A percentile compares a stretch with the other conserved stretches of the same genome.
phyloP scores from a whole-genome alignment of 2,329 filamentous ascomycete species.

The Aspergillus transmontanensis region DNA sequence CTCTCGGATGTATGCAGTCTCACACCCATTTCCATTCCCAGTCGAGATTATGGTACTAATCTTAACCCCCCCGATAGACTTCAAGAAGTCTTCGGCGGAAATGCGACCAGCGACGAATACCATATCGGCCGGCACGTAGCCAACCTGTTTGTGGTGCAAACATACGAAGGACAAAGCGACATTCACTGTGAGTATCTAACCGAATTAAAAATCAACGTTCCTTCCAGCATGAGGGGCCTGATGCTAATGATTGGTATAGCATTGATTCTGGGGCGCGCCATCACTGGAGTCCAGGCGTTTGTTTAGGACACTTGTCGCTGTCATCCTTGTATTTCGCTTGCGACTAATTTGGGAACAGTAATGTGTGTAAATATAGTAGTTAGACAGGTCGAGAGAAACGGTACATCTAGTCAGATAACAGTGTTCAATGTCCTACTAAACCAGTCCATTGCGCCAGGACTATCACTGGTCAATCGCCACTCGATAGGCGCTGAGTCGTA shows the following conservation, averaged over 20 bases:
- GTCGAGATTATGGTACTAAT: neutral
- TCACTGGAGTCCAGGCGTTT: constrained; percentile 79
- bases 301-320: constrained; percentile 48
- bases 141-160: constrained; percentile 96
- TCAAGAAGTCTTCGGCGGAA: constrained; percentile 96
- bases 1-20: constrained; percentile 62
- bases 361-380: neutral
- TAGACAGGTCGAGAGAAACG: neutral
- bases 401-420: neutral
- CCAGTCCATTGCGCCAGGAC: neutral
- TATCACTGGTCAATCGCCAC: neutral
- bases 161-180: constrained; percentile 97
- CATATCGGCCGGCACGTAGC: constrained; percentile 91
- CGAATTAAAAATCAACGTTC: neutral
- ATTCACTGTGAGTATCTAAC: constrained; percentile 75
- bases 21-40: neutral
- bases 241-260: constrained; percentile 46
- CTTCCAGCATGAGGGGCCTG: neutral
- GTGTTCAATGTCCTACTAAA: neutral
- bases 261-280: constrained; percentile 68
- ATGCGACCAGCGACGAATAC: constrained; percentile 98
- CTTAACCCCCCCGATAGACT: constrained; percentile 51
- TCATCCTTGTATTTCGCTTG: neutral
- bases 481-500: neutral
- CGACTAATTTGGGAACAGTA: neutral